These are phyloP conservation scores for Tulasnella sp. DNA, from an alignment of 768 basidiomycete genomes.

Conservation along the genomic window DNA sequence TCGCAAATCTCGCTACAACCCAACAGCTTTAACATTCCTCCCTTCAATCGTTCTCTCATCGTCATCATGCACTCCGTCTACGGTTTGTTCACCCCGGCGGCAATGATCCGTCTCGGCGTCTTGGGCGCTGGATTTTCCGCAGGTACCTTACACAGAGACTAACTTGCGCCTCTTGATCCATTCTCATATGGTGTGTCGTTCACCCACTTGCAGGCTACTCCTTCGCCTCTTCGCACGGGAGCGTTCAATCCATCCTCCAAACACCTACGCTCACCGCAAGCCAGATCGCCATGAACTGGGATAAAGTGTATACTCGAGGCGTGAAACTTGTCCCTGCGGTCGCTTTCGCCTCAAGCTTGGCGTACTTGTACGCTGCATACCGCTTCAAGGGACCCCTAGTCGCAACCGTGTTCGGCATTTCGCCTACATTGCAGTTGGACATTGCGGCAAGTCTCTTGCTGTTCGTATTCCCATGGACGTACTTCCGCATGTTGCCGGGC, in stretches of 20 bases:
- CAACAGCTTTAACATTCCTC: not conserved
- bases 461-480: not conserved
- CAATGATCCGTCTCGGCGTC: slow-evolving; percentile 12
- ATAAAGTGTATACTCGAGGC: slow-evolving; percentile 8
- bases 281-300: slow-evolving; percentile 14
- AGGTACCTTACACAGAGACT: not conserved
- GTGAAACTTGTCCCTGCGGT: not conserved
- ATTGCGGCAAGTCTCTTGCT: not conserved
- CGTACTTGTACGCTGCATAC: not conserved
- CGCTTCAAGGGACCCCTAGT: not conserved
- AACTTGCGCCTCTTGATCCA: not conserved
- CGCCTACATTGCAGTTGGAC: not conserved
- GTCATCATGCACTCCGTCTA: slow-evolving; percentile 1
- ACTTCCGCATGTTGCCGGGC: not conserved
- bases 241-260: not conserved
- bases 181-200: not conserved
- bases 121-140: slow-evolving; percentile 10
- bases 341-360: not conserved
- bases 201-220: slow-evolving; percentile 1
- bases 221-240: slow-evolving; percentile 3
- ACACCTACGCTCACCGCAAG: not conserved
- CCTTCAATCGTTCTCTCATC: not conserved
- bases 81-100: slow-evolving; percentile 2
- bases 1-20: not conserved
- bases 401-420: not conserved